Evolutionary conservation across 1,139 yeast genomes (phyloP), one percentile per base, ranked within the genome.

Genomic region (Candida gigantensis): DNA sequence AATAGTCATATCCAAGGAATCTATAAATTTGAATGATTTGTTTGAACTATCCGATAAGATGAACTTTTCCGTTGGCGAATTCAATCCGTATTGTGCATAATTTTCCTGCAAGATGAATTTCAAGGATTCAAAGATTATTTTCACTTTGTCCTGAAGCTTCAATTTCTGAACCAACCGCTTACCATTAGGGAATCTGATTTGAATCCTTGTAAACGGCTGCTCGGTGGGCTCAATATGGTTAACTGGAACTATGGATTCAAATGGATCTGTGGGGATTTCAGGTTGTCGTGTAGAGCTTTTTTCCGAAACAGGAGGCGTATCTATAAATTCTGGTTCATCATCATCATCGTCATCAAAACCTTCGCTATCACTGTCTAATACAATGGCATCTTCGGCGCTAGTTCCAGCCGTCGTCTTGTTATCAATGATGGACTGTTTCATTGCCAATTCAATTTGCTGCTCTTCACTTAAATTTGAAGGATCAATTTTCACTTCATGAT

Each of bases 171-270:
- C 83, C 10, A 84, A 64, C 44, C 97, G 70, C 38, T 82, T 75
- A 15, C 97, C 97, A 51, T 84, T 89, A 12, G 94, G 95, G 29
- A 88, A 77, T 41, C 97, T 73, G 14, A 94, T 74, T 59, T 92
- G 98, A 16, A 94, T 76, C 50, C 98, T 69, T 1, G 97, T 87
- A 1, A 79, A 74, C 1, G 74, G 60, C 3, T 72, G 72, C 0
- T 80, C 72, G n/a, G 72, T 68, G 1, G 79, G 65, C 47, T 86
- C 96, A 0, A 63, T 62, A 40, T 81, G 80, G 24, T 72, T 69
- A 1, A 55, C 49, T 0, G 92, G 70, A 14, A 51, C 40, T 13
- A 82, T 78, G 0, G 60, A 37, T 6, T 70, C 72, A 46, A 79
- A 75, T 15, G 53, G 42, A 38, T 55, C 60, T 5, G 7, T 13